These are phyloP conservation scores for Leccinum truebloodii DNA, from an alignment of 768 basidiomycete species.

Conservation along the genomic window DNA sequence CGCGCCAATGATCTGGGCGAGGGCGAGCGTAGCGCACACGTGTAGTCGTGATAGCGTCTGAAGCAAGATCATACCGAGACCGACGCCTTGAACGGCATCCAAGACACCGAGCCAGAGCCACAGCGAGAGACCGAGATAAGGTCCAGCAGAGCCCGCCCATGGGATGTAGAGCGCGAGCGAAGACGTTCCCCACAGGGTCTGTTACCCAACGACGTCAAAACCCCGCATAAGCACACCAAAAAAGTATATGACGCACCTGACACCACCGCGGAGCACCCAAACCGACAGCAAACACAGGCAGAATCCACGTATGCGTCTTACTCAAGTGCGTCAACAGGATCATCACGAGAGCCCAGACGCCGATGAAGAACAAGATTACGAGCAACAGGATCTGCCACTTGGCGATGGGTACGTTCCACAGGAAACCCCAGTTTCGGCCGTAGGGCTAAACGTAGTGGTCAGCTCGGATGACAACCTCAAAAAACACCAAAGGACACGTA, in stretches of 20 bases:
- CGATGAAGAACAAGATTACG: slow-evolving; percentile 81
- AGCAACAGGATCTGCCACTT: slow-evolving; percentile 84
- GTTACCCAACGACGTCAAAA: slow-evolving; percentile 8
- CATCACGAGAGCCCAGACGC: slow-evolving; percentile 80
- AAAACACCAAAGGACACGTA: slow-evolving; percentile 38
- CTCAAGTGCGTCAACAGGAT: slow-evolving; percentile 79
- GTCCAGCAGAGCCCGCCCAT: slow-evolving; percentile 85
- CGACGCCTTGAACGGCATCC: slow-evolving; percentile 93
- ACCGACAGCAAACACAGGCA: slow-evolving; percentile 94
- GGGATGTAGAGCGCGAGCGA: slow-evolving; percentile 91
- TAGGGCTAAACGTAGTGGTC: slow-evolving; percentile 58
- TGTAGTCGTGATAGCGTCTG: slow-evolving; percentile 93
- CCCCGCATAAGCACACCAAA: no score
- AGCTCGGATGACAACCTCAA: slow-evolving; percentile 7
- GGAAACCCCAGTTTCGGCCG: slow-evolving; percentile 93
- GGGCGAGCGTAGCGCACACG: slow-evolving; percentile 90
- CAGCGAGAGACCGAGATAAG: slow-evolving; percentile 85
- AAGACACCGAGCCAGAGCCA: slow-evolving; percentile 97
- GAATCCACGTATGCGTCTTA: slow-evolving; percentile 93
- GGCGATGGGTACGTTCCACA: slow-evolving; percentile 83
- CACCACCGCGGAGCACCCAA: slow-evolving; percentile 95
- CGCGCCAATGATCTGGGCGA: slow-evolving; percentile 88
- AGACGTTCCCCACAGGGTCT: slow-evolving; percentile 96
- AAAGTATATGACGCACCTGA: slow-evolving; percentile 51
- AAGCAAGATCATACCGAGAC: slow-evolving; percentile 87